Evolutionary conservation across 225 moss, liverwort and hornwort genomes (phyloP), one percentile per base, ranked within the genome.

Genomic region (Ulota crispa): DNA sequence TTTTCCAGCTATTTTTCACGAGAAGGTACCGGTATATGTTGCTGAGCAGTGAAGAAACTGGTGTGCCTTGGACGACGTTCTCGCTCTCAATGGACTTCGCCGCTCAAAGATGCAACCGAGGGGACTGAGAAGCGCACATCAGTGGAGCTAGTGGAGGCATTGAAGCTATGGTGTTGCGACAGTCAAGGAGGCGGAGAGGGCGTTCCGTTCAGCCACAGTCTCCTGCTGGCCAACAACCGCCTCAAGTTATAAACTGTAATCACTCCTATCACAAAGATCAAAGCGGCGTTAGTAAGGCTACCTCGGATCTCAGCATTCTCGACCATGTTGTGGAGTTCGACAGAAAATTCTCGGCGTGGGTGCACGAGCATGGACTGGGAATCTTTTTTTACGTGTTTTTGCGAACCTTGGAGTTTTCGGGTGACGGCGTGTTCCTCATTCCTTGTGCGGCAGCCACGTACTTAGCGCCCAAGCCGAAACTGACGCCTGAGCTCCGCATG

Each of bases 381-480:
- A 52, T 91, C 63, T 92, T 91, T 42, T 89, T 91, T 31, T 89
- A 83, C n/a, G 30, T 88, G 74, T 83, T 87, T 69, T 75, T 95
- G 20, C 87, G 86, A 20, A 74, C 81, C 5, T 43, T 95, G 83
- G 93, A 95, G 85, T 90, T 88, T 70, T 93, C 93, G 0, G 93
- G 92, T 1, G 93, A 95, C 74, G 93, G 95, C 7, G 82, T 89
- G 63, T 85, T 91, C 77, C 90, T 86, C 41, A 91, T 95, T 24
- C 95, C 92, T 9, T 86, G 93, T 36, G 86, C 95, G 9, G 93
- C 87, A 4, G 91, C 91, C 7, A 88, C 93, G 0, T 95, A 81
- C 84, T 78, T 93, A 26, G 89, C 93, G 3, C 93, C 93, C 15
- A 82, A 78, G 21, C 75, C 81, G 3, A 81, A 83, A 31, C 87